Percentiles rank a stretch among this genome's conserved stretches.
Conservation (phyloP, 2,329 filamentous ascomycete genomes). For the Dothistroma septosporum region DNA sequence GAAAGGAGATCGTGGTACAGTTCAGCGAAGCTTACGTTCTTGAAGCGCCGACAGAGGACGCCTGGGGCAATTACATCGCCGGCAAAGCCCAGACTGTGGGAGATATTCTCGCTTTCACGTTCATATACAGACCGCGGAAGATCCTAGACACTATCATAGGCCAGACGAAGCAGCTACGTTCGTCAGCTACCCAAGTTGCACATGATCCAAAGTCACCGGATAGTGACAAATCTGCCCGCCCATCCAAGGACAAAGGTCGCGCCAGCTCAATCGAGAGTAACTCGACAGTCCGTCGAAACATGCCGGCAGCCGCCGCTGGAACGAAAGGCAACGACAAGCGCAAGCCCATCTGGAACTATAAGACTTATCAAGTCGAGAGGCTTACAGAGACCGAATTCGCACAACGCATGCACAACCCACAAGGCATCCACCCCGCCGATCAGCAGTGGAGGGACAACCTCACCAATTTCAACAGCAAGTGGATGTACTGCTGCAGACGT, state of each 20-base stretch:
- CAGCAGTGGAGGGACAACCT: neutral
- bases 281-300: no score
- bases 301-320: neutral
- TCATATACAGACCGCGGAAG: constrained; percentile 5
- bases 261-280: neutral
- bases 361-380: neutral
- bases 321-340: no score
- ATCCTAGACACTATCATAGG: neutral
- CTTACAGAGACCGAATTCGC: neutral
- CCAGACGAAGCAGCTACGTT: neutral
- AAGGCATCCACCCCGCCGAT: neutral
- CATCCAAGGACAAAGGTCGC: neutral
- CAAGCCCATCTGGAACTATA: neutral
- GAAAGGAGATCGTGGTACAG: constrained; percentile 6
- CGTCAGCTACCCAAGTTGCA: no score
- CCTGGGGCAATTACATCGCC: neutral
- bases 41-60: neutral
- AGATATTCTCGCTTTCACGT: constrained; percentile 1
- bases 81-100: neutral
- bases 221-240: neutral
- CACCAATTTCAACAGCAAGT: neutral
- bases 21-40: neutral
- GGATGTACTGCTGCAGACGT: neutral
- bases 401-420: neutral
- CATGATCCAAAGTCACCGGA: no score